Evolutionary conservation across 805 yeast species (phyloP).

Genomic region (Sugiyamaella qingdaonensis): DNA sequence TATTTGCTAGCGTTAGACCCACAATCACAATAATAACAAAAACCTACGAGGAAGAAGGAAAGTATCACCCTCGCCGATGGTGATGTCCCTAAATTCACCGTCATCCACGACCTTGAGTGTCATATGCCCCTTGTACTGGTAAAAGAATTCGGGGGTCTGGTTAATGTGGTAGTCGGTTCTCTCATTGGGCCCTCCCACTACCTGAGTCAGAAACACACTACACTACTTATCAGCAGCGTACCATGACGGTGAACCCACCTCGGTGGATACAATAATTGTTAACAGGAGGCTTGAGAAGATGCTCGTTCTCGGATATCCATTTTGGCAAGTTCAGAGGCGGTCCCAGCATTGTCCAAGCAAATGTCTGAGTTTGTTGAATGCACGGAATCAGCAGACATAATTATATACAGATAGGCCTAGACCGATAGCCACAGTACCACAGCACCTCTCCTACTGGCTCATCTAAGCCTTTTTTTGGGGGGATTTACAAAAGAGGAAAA

Average conservation of each 20-base stretch:
- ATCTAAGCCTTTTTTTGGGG: too few relatives aligned
- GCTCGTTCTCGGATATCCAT: constrained; percentile 76
- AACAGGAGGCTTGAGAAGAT: constrained; percentile 84
- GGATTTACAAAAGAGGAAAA: too few relatives aligned
- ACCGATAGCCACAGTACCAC: too few relatives aligned
- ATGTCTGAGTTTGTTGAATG: not conserved
- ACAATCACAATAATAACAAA: not conserved
- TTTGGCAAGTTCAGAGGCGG: constrained; percentile 70
- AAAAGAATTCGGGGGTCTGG: constrained; percentile 92
- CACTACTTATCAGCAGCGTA: constrained; percentile 16
- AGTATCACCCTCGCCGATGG: constrained; percentile 82
- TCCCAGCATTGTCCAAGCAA: constrained; percentile 41
- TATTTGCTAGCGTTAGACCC: constrained; percentile 43
- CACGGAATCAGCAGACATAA: too few relatives aligned
- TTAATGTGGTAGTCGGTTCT: constrained; percentile 91
- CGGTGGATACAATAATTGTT: constrained; percentile 85
- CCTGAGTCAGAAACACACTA: constrained; percentile 27
- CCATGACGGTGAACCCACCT: constrained; percentile 91
- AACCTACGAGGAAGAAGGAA: constrained; percentile 61
- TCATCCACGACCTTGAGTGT: constrained; percentile 75
- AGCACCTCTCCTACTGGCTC: too few relatives aligned
- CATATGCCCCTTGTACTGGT: constrained; percentile 84
- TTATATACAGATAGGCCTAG: too few relatives aligned
- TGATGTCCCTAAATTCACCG: constrained; percentile 68
- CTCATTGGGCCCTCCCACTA: constrained; percentile 94